Conservation (phyloP, 164 flowering plant genomes). For the Taxillus chinensis region DNA sequence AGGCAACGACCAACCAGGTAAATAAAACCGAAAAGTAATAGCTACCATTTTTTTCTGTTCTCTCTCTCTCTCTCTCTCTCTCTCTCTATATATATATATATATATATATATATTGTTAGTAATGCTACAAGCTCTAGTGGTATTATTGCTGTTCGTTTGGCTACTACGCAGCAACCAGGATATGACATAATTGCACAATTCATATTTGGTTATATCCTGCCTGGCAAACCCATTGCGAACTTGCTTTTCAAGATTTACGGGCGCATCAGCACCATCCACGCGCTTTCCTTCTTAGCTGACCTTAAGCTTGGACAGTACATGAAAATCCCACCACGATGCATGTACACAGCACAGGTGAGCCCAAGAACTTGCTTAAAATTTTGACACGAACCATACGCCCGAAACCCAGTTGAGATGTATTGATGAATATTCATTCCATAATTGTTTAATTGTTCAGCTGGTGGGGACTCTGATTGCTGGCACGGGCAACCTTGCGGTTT, state of each 20-base stretch:
- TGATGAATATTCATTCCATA: no score
- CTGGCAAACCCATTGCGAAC: slow-evolving; percentile 5
- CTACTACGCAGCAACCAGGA: slow-evolving; percentile 4
- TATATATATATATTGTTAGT: no score
- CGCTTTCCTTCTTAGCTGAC: background rate
- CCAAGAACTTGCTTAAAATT: background rate
- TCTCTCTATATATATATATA: no score
- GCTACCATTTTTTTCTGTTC: no score
- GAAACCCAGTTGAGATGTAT: background rate
- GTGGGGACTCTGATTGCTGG: slow-evolving; percentile 3
- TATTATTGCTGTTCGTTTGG: no score
- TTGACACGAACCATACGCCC: no score
- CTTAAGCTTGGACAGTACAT: slow-evolving; percentile 5
- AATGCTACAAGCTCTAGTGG: no score
- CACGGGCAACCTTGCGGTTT: background rate
- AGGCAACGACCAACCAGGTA: slow-evolving; percentile 5
- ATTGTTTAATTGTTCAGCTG: background rate
- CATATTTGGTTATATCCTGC: slow-evolving; percentile 5
- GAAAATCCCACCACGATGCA: slow-evolving; percentile 4
- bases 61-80: no score
- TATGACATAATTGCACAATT: slow-evolving; percentile 6
- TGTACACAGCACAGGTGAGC: background rate
- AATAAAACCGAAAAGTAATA: no score
- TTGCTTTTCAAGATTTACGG: slow-evolving; percentile 5
- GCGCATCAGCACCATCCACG: background rate